Percentiles rank a stretch among this genome's conserved stretches.
Evolutionary conservation across 2,329 filamentous ascomycete genomes (phyloP).

Genomic region (Tolypocladium amazonense): DNA sequence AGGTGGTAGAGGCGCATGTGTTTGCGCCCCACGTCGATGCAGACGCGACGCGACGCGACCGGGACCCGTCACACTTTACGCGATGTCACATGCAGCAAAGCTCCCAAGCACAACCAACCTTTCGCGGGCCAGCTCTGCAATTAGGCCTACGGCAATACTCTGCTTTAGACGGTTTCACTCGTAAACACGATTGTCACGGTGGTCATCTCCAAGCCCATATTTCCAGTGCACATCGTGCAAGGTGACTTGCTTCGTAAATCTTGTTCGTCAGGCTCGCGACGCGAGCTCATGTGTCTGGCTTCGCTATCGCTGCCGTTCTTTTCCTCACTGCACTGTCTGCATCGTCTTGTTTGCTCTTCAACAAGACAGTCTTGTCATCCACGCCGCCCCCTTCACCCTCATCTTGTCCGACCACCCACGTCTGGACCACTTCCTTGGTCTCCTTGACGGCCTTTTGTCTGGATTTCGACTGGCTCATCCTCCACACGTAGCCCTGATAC

Average conservation of each 20-base stretch:
- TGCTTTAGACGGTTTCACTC: not conserved
- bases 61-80: constrained; percentile 3
- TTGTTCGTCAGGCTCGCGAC: not conserved
- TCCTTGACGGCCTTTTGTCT: constrained; percentile 51
- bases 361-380: constrained; percentile 3
- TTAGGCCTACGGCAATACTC: not conserved
- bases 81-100: constrained; percentile 5
- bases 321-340: constrained; percentile 11
- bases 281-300: not conserved
- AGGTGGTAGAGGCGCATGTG: not conserved
- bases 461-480: constrained; percentile 56
- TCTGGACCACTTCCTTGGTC: constrained; percentile 58
- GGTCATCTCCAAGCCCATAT: not conserved
- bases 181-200: not conserved
- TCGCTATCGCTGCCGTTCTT: constrained; percentile 8
- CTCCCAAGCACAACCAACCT: not conserved
- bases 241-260: not conserved
- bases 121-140: not conserved
- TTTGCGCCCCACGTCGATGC: not conserved
- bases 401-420: constrained; percentile 51
- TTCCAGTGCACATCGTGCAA: not conserved
- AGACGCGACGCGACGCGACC: constrained; percentile 4
- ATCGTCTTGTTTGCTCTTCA: not conserved
- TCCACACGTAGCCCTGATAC: constrained; percentile 64
- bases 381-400: constrained; percentile 11